Conservation (phyloP, 2,329 filamentous ascomycete genomes). For the Teratosphaeria viscida region DNA sequence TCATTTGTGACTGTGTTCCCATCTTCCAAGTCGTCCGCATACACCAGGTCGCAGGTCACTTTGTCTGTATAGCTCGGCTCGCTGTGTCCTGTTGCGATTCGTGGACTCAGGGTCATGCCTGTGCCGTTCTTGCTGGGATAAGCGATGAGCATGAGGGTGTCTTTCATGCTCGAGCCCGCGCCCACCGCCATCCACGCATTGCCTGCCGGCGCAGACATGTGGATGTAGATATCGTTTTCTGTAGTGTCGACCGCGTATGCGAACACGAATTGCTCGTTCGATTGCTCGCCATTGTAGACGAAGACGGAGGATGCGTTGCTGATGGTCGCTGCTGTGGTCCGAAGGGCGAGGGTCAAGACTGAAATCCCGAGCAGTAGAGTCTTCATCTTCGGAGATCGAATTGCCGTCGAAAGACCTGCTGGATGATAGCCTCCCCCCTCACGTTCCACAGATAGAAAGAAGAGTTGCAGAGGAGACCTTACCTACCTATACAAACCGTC, state of each 20-base stretch:
- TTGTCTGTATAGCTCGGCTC: constrained; percentile 25
- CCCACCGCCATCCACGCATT: constrained; percentile 35
- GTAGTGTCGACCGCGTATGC: constrained; percentile 10
- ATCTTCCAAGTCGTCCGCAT: constrained; percentile 7
- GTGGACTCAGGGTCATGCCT: constrained; percentile 30
- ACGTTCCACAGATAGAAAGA: neutral
- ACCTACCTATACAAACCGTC: neutral
- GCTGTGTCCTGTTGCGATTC: constrained; percentile 23
- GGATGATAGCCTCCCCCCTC: neutral
- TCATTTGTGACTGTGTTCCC: constrained; percentile 7
- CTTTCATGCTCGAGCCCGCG: constrained; percentile 31
- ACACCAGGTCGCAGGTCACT: constrained; percentile 16
- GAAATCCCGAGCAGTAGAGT: neutral
- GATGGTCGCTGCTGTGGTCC: neutral
- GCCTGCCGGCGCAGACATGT: constrained; percentile 20
- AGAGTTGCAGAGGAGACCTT: neutral
- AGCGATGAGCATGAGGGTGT: constrained; percentile 34
- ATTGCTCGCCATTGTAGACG: constrained; percentile 4
- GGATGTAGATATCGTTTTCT: constrained; percentile 13
- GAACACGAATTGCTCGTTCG: constrained; percentile 10
- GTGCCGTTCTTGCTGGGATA: constrained; percentile 25
- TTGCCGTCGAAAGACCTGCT: neutral
- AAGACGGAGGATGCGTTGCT: constrained; percentile 6
- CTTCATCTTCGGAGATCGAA: neutral
- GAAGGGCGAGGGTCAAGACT: neutral